phyloP scores from a whole-genome alignment of 2,329 filamentous ascomycete species.

The Sporothrix variecibatus region DNA sequence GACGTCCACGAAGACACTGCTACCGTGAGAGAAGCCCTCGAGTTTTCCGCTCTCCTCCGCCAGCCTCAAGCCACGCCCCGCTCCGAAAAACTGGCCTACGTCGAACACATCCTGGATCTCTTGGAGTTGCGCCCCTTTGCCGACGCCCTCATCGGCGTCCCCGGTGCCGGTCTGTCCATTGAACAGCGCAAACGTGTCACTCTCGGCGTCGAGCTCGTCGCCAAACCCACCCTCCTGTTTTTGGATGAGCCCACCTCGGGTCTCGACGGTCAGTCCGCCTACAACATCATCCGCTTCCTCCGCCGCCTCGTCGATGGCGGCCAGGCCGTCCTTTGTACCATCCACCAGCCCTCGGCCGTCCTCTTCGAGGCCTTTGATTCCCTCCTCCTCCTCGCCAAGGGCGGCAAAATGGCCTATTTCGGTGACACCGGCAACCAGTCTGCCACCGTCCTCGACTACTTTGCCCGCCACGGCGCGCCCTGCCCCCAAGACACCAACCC shows the following conservation, averaged over 20 bases:
- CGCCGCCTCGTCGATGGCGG: constrained; percentile 66
- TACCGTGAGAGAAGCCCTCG: constrained; percentile 75
- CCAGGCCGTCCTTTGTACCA: constrained; percentile 69
- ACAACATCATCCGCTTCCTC: constrained; percentile 65
- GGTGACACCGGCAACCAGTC: constrained; percentile 65
- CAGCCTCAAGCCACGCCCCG: constrained; percentile 65
- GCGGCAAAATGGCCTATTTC: constrained; percentile 30
- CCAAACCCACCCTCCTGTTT: constrained; percentile 62
- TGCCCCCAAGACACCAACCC: constrained; percentile 67
- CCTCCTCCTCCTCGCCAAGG: constrained; percentile 26
- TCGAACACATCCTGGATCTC: constrained; percentile 74
- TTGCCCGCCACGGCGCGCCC: constrained; percentile 64
- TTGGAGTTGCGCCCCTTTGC: constrained; percentile 52
- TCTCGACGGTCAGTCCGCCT: constrained; percentile 69
- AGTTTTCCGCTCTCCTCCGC: constrained; percentile 72
- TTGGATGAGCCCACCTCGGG: constrained; percentile 65
- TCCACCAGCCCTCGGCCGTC: constrained; percentile 69
- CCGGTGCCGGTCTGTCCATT: constrained; percentile 48
- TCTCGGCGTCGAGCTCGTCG: constrained; percentile 63
- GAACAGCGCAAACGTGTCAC: constrained; percentile 59
- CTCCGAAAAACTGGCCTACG: constrained; percentile 72
- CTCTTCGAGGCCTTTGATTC: constrained; percentile 64
- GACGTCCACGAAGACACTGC: constrained; percentile 73
- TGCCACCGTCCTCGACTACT: constrained; percentile 62
- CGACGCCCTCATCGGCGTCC: constrained; percentile 46